phyloP scores from a whole-genome alignment of 2,329 filamentous ascomycete genomes.

The Seiridium cupressi region DNA sequence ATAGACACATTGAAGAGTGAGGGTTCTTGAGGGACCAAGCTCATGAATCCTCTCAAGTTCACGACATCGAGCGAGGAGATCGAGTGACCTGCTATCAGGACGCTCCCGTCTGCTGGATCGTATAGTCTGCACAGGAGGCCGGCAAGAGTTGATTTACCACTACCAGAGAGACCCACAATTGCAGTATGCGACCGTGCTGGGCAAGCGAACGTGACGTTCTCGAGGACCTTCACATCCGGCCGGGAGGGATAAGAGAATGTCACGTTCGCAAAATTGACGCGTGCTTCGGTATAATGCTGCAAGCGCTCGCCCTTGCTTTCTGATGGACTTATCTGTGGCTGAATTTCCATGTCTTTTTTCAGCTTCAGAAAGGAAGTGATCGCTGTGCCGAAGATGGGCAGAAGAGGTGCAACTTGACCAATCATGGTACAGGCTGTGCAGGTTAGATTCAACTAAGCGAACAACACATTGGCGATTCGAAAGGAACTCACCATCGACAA shows the following conservation, averaged over 20 bases:
- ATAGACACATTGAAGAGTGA: constrained; percentile 62
- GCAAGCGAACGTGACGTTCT: constrained; percentile 23
- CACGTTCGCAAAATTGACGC: constrained; percentile 27
- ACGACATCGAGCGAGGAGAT: constrained; percentile 31
- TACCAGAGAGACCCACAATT: constrained; percentile 39
- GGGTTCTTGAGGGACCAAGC: constrained; percentile 73
- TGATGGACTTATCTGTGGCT: constrained; percentile 33
- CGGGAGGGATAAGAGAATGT: constrained; percentile 44
- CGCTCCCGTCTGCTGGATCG: constrained; percentile 44
- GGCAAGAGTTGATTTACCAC: constrained; percentile 30
- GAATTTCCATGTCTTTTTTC: constrained; percentile 53
- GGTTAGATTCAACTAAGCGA: constrained; percentile 29
- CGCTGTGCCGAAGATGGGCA: constrained; percentile 59
- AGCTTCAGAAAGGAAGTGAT: constrained; percentile 58
- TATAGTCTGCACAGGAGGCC: constrained; percentile 54
- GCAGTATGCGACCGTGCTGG: constrained; percentile 33
- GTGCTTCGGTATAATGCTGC: constrained; percentile 8
- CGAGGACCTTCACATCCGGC: constrained; percentile 27
- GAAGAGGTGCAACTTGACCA: constrained; percentile 60
- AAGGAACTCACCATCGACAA: constrained; percentile 41
- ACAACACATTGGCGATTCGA: constrained; percentile 18
- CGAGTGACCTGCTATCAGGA: constrained; percentile 43
- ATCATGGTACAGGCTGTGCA: constrained; percentile 50
- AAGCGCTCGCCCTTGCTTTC: neutral
- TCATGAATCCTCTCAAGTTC: constrained; percentile 60